Conservation (phyloP, 768 basidiomycete species). For the Mycena amicta region DNA sequence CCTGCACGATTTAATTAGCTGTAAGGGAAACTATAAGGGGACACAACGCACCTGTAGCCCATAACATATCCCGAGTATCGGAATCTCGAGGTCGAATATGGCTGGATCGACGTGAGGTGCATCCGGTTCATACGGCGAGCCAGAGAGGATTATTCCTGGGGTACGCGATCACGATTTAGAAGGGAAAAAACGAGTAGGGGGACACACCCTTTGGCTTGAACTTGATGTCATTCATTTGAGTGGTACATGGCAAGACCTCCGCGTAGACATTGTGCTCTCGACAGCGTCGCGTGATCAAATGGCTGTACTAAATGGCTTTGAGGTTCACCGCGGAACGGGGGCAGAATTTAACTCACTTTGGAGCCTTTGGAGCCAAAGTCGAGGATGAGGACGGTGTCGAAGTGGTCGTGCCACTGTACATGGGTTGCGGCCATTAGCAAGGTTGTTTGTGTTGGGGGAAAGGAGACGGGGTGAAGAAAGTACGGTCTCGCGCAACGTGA, state of each 20-base stretch:
- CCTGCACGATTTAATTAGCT: slow-evolving; percentile 54
- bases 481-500: no score
- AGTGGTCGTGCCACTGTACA: slow-evolving; percentile 94
- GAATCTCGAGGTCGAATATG: slow-evolving; percentile 85
- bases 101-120: slow-evolving; percentile 94
- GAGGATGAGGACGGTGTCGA: slow-evolving; percentile 93
- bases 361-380: slow-evolving; percentile 98
- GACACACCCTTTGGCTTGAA: slow-evolving; percentile 93
- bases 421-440: no score
- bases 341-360: slow-evolving; percentile 81
- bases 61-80: slow-evolving; percentile 96
- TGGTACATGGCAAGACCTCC: slow-evolving; percentile 96
- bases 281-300: slow-evolving; percentile 96
- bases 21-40: slow-evolving; percentile 1
- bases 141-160: slow-evolving; percentile 90
- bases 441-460: no score
- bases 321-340: not conserved
- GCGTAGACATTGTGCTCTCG: slow-evolving; percentile 97
- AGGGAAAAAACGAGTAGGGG: not conserved
- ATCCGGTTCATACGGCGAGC: slow-evolving; percentile 91
- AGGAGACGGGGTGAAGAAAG: no score
- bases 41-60: slow-evolving; percentile 77
- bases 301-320: slow-evolving; percentile 72
- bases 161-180: slow-evolving; percentile 2
- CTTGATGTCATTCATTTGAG: slow-evolving; percentile 79